These are phyloP conservation scores for Phellinidium pouzarii DNA, from an alignment of 1,284 basidiomycete genomes.

Conservation along the genomic window DNA sequence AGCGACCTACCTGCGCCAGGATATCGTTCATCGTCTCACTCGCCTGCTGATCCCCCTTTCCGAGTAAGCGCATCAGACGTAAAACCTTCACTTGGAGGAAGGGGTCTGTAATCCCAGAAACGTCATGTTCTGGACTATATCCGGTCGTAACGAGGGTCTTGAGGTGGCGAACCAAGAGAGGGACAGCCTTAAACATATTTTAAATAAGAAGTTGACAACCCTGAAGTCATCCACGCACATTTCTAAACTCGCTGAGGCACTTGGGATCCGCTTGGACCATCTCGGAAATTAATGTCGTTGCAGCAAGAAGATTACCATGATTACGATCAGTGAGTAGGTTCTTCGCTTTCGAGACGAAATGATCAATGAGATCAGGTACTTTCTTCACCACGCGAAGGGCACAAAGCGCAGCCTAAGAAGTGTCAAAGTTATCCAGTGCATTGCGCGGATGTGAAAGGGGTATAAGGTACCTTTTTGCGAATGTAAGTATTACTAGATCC, in stretches of 20 bases:
- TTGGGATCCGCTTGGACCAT: slow-evolving; percentile 81
- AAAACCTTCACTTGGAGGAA: slow-evolving; percentile 97
- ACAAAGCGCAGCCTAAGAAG: slow-evolving; percentile 81
- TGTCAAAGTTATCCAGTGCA: slow-evolving; percentile 3
- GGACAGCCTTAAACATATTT: slow-evolving; percentile 63
- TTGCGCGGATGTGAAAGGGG: neutral
- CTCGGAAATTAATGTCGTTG: slow-evolving; percentile 92
- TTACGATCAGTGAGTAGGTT: slow-evolving; percentile 92
- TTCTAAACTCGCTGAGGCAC: slow-evolving; percentile 82
- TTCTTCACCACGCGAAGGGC: slow-evolving; percentile 95
- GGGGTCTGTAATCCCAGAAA: slow-evolving; percentile 98
- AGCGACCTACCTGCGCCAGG: slow-evolving; percentile 70
- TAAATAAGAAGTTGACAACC: slow-evolving; percentile 6
- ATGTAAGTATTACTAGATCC: slow-evolving; percentile 99
- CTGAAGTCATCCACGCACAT: slow-evolving; percentile 41
- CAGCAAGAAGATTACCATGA: slow-evolving; percentile 91
- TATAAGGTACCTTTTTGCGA: slow-evolving; percentile 78
- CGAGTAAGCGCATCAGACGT: slow-evolving; percentile 87
- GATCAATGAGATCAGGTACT: slow-evolving; percentile 93
- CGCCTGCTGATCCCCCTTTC: slow-evolving; percentile 78
- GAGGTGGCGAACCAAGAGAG: slow-evolving; percentile 89
- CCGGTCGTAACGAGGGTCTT: slow-evolving; percentile 95
- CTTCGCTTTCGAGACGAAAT: slow-evolving; percentile 87
- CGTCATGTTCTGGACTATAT: slow-evolving; percentile 98
- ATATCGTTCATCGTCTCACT: slow-evolving; percentile 99